Evolutionary conservation across 1,284 basidiomycete genomes (phyloP), one percentile per base, ranked within the genome.

Genomic region (Phellopilus nigrolimitatus): DNA sequence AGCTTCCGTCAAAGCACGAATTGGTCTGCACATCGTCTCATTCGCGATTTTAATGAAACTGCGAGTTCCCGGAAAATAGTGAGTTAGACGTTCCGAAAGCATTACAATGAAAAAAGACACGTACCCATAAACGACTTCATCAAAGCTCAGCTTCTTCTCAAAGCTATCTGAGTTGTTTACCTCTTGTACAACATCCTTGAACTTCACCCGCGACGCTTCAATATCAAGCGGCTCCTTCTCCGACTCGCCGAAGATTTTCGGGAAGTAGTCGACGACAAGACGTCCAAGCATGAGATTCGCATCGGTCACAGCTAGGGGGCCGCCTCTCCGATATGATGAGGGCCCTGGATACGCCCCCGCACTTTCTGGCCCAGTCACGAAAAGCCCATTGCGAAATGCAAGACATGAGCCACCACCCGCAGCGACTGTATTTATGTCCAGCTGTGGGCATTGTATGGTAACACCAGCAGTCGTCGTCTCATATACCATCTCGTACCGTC

Each of bases 1-100:
- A 1, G 90, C 92, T 68, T 95, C 95, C 0, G 94, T 97, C 55
- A 97, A 67, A 1, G 94, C 85, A 5, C 94, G 82, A 55, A 97
- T 97, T 1, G 94, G 95, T 39, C 94, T 74, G 59, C 86, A 88
- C 93, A 97, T 97, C 0, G 89, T 91, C 70, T 93, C 91, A 57
- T 93, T 94, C 9, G 91, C 91, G n/a, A 94, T 88, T 62, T 91
- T 91, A 71, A 95, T 88, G 65, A 93, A 95, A 1, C 87, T 88
- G 46, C 59, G 41, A 54, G 34, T 38, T 24, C 9, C 40, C 46
- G n/a, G 15, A 15, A 37, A 17, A n/a, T n/a, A n/a, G n/a, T n/a
- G n/a, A n/a, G n/a, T n/a, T n/a, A n/a, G n/a, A n/a, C n/a, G n/a
- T n/a, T n/a, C n/a, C 22, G 37, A 30, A 39, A 4, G 0, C n/a